These are phyloP conservation scores for Tricholoma flavovirens DNA, from an alignment of 768 basidiomycete genomes.

Conservation along the genomic window DNA sequence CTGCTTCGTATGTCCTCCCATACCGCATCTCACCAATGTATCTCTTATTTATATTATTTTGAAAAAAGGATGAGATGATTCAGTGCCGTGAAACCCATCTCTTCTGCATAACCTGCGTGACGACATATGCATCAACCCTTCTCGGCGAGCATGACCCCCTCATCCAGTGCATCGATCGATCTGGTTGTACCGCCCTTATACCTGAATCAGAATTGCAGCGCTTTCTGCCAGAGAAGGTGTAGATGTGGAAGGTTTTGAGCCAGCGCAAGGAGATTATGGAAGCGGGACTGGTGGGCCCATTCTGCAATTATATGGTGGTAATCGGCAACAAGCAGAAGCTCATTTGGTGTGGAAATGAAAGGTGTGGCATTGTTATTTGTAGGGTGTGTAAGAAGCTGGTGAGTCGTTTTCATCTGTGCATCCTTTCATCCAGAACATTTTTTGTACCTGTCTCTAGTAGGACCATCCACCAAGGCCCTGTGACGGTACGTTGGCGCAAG, in stretches of 20 bases:
- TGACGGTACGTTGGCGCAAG: conserved; percentile 40
- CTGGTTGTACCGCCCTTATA: conserved; percentile 62
- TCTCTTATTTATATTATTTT: background rate
- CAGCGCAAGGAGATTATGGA: conserved; percentile 73
- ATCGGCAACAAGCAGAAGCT: conserved; percentile 61
- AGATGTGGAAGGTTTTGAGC: conserved; percentile 63
- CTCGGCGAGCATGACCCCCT: conserved; percentile 54
- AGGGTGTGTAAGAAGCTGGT: conserved; percentile 69
- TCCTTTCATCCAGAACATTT: background rate
- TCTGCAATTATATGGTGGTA: conserved; percentile 78
- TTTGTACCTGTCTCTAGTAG: conserved; percentile 32
- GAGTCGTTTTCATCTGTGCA: conserved; percentile 16
- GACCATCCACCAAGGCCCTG: conserved; percentile 80
- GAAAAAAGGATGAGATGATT: conserved; percentile 65
- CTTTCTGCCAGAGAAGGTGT: conserved; percentile 57
- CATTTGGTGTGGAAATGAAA: conserved; percentile 51
- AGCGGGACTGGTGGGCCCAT: conserved; percentile 72
- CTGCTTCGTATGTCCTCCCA: conserved; percentile 43
- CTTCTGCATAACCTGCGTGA: conserved; percentile 73
- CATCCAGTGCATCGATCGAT: conserved; percentile 75
- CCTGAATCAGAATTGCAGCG: conserved; percentile 60
- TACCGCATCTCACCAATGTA: background rate
- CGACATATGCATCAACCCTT: conserved; percentile 54
- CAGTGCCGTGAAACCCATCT: conserved; percentile 86
- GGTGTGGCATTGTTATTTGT: conserved; percentile 71